Evolutionary conservation across 495 filamentous ascomycete species (phyloP), one percentile per base, ranked within the genome.

Genomic region (Podospora australis): DNA sequence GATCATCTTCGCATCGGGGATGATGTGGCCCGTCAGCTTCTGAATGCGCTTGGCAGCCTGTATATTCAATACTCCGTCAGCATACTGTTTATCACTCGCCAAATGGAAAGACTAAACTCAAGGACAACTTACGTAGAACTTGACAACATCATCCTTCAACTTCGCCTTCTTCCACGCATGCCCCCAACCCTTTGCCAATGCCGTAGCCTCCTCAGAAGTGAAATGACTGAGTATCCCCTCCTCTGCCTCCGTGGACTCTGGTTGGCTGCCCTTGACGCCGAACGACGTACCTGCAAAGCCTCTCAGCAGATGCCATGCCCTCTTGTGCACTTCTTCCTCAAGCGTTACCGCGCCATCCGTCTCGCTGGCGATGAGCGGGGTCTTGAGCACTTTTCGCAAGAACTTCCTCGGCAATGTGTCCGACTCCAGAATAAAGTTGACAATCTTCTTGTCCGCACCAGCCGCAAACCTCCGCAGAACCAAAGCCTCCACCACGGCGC

Each of bases 11-110:
- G 77, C 70, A 66, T 96, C 92, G 25, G 82, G 72, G 54, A 95
- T 69, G 22, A 76, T 77, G 36, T 80, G 77, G 44, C 87, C 88
- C 23, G 81, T 89, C 44, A 96, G 70, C 60, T 88, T 83, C 59
- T 83, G 77, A 40, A 87, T 69, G 32, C 88, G 81, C 70, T 91
- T 92, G 48, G 84, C 63, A 51, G 87, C 72, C 88, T 91, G 47
- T 40, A n/a, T n/a, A n/a, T 14, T 16, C 3, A 9, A 40, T 8
- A 4, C 22, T 30, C 28, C 13, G 28, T 30, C 28, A 30, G 28
- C 39, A 16, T 2, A 19, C 0, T 10, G 29, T 45, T 30, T 38
- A 6, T 17, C 13, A 17, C 6, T 36, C 13, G 32, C 4, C 3
- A 17, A 0, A 17, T 3, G 19, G n/a, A 36, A 17, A 8, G 24